Evolutionary conservation across 1,284 basidiomycete species (phyloP).

Genomic region (Malassezia nana): DNA sequence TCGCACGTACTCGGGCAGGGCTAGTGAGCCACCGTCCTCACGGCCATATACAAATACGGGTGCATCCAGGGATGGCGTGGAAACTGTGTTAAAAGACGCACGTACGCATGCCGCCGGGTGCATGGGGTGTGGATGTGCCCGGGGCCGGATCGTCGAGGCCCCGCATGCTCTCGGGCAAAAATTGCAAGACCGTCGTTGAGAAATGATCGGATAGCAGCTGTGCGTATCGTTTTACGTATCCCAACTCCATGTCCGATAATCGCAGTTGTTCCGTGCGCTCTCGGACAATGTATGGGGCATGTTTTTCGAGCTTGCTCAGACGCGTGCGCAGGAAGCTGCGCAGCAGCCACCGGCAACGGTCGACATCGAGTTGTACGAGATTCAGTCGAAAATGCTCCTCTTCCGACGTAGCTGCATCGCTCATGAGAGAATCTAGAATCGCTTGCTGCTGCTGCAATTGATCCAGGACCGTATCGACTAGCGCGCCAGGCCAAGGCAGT

Average conservation of each 20-base stretch:
- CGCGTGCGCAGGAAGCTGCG: constrained; percentile 30
- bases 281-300: constrained; percentile 20
- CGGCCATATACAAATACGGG: constrained; percentile 43
- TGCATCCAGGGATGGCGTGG: constrained; percentile 28
- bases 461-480: constrained; percentile 18
- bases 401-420: constrained; percentile 22
- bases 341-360: constrained; percentile 39
- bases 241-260: constrained; percentile 25
- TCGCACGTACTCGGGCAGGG: constrained; percentile 27
- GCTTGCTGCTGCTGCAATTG: constrained; percentile 33
- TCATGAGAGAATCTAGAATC: constrained; percentile 26
- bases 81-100: constrained; percentile 19
- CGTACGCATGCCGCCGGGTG: constrained; percentile 31
- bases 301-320: constrained; percentile 32
- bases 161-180: constrained; percentile 31
- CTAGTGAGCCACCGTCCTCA: constrained; percentile 32
- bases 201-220: constrained; percentile 27
- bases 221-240: constrained; percentile 32
- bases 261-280: constrained; percentile 17
- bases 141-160: constrained; percentile 20
- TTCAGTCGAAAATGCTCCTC: constrained; percentile 42
- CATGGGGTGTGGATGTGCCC: not conserved
- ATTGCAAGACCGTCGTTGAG: constrained; percentile 24
- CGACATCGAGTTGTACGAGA: constrained; percentile 44
- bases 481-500: constrained; percentile 12